Percentiles rank a stretch among this genome's conserved stretches.
Conservation (phyloP, 305 asterid genomes). For the Plantago rigida region DNA sequence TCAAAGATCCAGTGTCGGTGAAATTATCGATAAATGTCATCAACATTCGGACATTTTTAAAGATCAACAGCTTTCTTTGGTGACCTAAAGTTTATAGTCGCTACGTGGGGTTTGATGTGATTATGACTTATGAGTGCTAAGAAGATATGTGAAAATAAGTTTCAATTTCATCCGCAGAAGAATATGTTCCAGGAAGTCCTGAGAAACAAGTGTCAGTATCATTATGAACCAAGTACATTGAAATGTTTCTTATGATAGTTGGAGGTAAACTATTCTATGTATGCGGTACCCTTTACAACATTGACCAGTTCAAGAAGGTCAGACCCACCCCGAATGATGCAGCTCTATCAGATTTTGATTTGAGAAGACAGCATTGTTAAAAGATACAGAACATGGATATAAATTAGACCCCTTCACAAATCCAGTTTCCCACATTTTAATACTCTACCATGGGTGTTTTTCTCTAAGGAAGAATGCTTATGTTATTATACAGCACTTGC, state of each 20-base stretch:
- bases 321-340: constrained; percentile 5
- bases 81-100: not conserved
- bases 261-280: too few species aligned
- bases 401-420: constrained; percentile 15
- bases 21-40: not conserved
- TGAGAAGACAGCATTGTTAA: constrained; percentile 2
- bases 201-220: not conserved
- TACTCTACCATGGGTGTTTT: not conserved
- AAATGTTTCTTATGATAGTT: too few species aligned
- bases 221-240: too few species aligned
- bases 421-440: constrained; percentile 8
- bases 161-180: not conserved
- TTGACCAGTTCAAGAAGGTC: constrained; percentile 4
- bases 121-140: not conserved
- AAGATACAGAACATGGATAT: constrained; percentile 6
- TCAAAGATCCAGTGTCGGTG: not conserved
- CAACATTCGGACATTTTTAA: not conserved
- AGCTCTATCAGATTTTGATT: constrained; percentile 8
- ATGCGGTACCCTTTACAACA: too few species aligned
- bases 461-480: not conserved
- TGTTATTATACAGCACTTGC: not conserved
- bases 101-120: not conserved
- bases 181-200: not conserved
- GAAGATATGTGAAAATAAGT: not conserved
- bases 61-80: not conserved